Base-by-base conservation (phyloP, 768 basidiomycete species). In the Favolaschia claudopus region DNA sequence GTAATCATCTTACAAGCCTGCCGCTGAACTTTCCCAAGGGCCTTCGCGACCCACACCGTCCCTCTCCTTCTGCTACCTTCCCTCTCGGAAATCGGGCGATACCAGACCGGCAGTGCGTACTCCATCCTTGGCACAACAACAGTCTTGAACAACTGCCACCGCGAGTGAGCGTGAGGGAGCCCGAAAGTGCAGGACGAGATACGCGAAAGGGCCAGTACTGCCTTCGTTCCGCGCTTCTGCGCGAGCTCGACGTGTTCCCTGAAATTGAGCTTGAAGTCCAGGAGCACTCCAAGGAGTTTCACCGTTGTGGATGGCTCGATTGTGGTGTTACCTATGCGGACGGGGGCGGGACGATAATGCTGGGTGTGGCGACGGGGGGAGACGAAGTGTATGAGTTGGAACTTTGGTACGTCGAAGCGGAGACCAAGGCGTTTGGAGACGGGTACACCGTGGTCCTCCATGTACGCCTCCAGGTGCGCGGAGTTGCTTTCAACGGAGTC, bases 241-340 rank as follows among this genome's bases (percentile, higher is more conserved):
- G 52, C 62, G 12, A 33, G 25, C 17, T 55, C 57, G 27, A 53
- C 55, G 20, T 62, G 64, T 13, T 40, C 17, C 33, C 36, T 28
- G 55, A 57, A 66, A n/a, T 20, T 22, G 29, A 66, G 64, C 29
- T 60, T 45, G 3, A 8, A 10, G 49, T 66, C 62, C 4, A 66
- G 22, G 15, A 54, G 29, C 9, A 66, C 43, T 1, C 64, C 64
- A 20, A 66, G 64, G 34, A 42, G 55, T 37, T 62, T 62, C 7
- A 19, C 19, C 3, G 29, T 38, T 3, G 32, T 14, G n/a, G 27
- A 36, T 1, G 51, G 25, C 3, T 31, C 19, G 52, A 66, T 51
- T 19, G 45, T 59, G 47, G 27, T 58, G 9, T 38, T 40, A 10
- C 37, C 40, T 22, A 54, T 19, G 3, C 17, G 5, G 1, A 47